Base-by-base conservation (phyloP, 345 rosid genomes). In the Schrenkiella parvula region DNA sequence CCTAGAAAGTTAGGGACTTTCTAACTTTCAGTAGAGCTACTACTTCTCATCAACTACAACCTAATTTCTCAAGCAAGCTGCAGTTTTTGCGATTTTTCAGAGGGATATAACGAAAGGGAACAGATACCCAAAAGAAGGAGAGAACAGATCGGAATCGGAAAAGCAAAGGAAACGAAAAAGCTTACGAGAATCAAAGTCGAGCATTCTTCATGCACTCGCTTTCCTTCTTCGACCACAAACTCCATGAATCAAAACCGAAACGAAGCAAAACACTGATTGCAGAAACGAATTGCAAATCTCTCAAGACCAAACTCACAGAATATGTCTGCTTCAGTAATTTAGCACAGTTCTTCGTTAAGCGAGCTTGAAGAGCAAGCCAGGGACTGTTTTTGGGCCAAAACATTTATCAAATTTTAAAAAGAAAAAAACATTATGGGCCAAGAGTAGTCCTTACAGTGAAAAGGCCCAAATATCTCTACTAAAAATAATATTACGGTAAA, bases 111-210 rank as follows among this genome's bases (percentile, higher is more conserved):
- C 26, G 4, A 38, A 43, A 29, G 1, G 23, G 6, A 52, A 51
- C 1, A 18, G 23, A 32, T 50, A 32, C 29, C 53, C 44, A 14
- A 5, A 63, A 55, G 37, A 37, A 56, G 39, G 2, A 56, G 25
- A 58, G 44, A 58, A 47, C 14, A 61, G 68, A 75, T 68, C 69
- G 56, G 60, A 67, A 55, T 34, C 48, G 31, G 17, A 26, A 55
- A 44, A 38, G 2, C 13, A 13, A 23, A 55, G 39, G 29, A 53
- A 32, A 50, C 15, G 7, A 13, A 50, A 15, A 18, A 63, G 78
- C 82, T 43, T 41, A 90, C 96, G 86, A 93, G 82, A 63, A 93
- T 48, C 14, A 93, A 82, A 64, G 86, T 81, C 7, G 92, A 77
- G 83, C 89, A 87, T 6, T 89, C 87, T 55, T 77, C 70, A 64